Evolutionary conservation across 106 monocot species (phyloP), one percentile per base, ranked within the genome.

Genomic region (Allium cepa): DNA sequence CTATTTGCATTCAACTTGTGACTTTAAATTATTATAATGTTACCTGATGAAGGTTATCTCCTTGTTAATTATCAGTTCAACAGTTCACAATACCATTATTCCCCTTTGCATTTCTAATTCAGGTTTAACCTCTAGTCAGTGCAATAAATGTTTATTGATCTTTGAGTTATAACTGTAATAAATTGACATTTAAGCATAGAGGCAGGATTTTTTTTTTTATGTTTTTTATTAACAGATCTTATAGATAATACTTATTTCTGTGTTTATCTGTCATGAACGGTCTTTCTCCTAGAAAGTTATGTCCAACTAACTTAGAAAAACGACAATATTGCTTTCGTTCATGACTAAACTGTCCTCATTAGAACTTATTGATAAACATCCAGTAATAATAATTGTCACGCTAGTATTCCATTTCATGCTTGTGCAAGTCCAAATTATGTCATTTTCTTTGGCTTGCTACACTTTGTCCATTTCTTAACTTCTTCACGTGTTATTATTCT

Each of bases 391-490:
- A 12, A 55, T 55, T 11, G 53, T 12, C 15, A 55, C 36, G 36
- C 36, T 36, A 36, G 36, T 36, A 3, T 36, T 36, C 36, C 53
- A 55, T 55, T 55, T 2, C 2, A 55, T 55, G 15, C 3, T 12
- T 55, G n/a, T 26, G 8, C 8, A 47, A 63, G 63, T 47, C 11
- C 65, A 66, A 66, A 50, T 6, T 7, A 67, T 12, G 52, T 53
- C 67, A 46, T 45, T 79, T 49, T 64, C 70, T 71, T 74, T 66
- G 69, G 57, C 63, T 70, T 70, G 65, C 57, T 49, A 66, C 50
- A 16, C 48, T 59, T 60, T 70, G 50, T 70, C 56, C 64, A 18
- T 16, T 49, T 70, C 65, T 70, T 48, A 51, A 27, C 26, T 46
- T 49, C 57, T 58, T 47, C 63, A 63, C 16, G 49, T n/a, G 22